A percentile compares a stretch with the other conserved stretches of the same genome.
These are phyloP conservation scores for Tetradesmus obliquus DNA, from an alignment of 139 green algal species.

Conservation along the genomic window DNA sequence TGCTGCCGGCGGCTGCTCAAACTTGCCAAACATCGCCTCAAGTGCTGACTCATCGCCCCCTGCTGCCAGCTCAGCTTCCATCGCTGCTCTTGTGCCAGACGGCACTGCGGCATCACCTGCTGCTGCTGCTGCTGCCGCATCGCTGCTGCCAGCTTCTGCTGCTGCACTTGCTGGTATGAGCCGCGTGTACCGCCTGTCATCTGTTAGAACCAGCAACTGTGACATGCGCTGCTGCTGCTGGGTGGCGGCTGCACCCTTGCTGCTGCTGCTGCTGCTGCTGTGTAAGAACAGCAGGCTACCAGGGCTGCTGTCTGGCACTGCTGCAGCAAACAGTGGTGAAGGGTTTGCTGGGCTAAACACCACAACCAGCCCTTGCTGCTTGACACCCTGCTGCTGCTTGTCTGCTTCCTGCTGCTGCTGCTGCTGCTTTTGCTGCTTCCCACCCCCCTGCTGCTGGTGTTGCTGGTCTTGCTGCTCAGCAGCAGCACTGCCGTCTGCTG, in stretches of 20 bases:
- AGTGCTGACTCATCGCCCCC: slow-evolving; percentile 37
- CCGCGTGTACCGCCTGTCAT: slow-evolving; percentile 54
- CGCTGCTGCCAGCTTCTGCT: background rate
- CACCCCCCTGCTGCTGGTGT: slow-evolving; percentile 19
- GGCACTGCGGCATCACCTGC: background rate
- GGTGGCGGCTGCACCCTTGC: background rate
- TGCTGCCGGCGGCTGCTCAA: background rate
- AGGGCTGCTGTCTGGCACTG: slow-evolving; percentile 34
- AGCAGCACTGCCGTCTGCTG: background rate
- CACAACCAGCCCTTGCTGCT: slow-evolving; percentile 49
- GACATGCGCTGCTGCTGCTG: slow-evolving; percentile 7
- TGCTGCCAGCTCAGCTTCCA: slow-evolving; percentile 13
- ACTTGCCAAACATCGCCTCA: slow-evolving; percentile 56
- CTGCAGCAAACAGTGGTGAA: slow-evolving; percentile 31
- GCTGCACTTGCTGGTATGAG: slow-evolving; percentile 5
- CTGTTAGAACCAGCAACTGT: slow-evolving; percentile 66
- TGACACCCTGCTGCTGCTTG: background rate
- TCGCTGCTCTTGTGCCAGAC: background rate
- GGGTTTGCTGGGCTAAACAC: slow-evolving; percentile 53
- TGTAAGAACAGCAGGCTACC: slow-evolving; percentile 45
- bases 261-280: slow-evolving; percentile 10
- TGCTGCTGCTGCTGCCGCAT: slow-evolving; percentile 2
- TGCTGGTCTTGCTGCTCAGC: background rate
- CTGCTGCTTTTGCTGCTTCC: slow-evolving; percentile 11
- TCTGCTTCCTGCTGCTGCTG: slow-evolving; percentile 19